These are phyloP conservation scores for Physcomitrellopsis africana DNA, from an alignment of 225 moss, liverwort and hornwort genomes.

Conservation along the genomic window DNA sequence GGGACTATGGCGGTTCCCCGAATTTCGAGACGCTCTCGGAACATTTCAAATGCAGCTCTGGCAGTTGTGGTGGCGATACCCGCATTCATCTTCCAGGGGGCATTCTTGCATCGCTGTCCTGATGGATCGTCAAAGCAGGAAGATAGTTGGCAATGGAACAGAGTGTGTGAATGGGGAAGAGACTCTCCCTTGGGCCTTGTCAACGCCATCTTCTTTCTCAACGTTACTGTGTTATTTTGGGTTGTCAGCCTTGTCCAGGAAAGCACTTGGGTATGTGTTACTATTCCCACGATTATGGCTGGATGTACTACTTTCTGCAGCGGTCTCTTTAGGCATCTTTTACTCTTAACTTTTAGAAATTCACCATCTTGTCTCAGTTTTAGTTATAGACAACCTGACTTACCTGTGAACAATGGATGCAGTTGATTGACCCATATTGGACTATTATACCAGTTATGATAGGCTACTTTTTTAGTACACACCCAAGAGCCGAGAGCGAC, in stretches of 20 bases:
- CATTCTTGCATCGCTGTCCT: slow-evolving; percentile 55
- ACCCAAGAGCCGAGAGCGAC: slow-evolving; percentile 63
- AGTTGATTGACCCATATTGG: slow-evolving; percentile 92
- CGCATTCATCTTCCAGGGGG: slow-evolving; percentile 59
- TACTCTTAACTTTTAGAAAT: background rate
- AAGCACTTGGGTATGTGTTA: slow-evolving; percentile 63
- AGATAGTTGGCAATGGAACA: slow-evolving; percentile 41
- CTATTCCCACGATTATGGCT: background rate
- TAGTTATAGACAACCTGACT: background rate
- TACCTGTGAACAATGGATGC: slow-evolving; percentile 31
- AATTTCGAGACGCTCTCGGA: slow-evolving; percentile 33
- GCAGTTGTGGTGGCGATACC: slow-evolving; percentile 62
- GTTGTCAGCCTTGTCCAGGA: slow-evolving; percentile 72
- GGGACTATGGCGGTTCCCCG: slow-evolving; percentile 21
- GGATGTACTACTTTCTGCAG: background rate
- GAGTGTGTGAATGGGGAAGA: slow-evolving; percentile 66
- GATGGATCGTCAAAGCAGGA: slow-evolving; percentile 2
- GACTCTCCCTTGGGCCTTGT: slow-evolving; percentile 61
- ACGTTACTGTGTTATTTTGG: slow-evolving; percentile 85
- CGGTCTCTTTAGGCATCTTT: background rate
- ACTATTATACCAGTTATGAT: slow-evolving; percentile 81
- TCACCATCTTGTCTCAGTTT: background rate
- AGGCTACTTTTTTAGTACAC: slow-evolving; percentile 64
- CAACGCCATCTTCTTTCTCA: slow-evolving; percentile 79
- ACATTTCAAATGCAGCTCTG: slow-evolving; percentile 53